phyloP scores from a whole-genome alignment of 208 protist species.

The Leishmania mexicana region DNA sequence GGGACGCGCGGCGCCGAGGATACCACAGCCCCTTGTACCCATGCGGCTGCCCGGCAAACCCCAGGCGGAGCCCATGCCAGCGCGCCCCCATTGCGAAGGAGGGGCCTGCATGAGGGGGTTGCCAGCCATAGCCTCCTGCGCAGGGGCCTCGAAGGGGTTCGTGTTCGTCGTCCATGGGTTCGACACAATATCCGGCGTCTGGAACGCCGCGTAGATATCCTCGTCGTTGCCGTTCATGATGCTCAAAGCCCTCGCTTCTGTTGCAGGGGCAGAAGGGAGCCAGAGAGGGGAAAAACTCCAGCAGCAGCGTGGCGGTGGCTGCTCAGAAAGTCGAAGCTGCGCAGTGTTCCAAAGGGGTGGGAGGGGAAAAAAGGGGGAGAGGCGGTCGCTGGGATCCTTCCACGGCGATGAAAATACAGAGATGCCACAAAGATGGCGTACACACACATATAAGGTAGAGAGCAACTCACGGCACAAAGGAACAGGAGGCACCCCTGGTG shows the following conservation, averaged over 20 bases:
- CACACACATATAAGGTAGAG: no score
- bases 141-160: constrained; percentile 44
- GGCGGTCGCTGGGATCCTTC: background rate
- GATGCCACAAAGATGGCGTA: background rate
- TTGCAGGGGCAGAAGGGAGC: no score
- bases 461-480: background rate
- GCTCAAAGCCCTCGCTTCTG: background rate
- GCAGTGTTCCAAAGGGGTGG: background rate
- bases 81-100: constrained; percentile 79
- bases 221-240: constrained; percentile 46
- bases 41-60: constrained; percentile 68
- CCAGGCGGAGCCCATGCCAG: constrained; percentile 68
- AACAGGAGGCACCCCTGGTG: background rate
- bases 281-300: background rate
- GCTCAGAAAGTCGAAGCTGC: background rate
- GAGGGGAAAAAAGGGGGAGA: background rate
- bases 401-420: background rate
- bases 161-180: constrained; percentile 46
- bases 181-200: constrained; percentile 44
- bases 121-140: constrained; percentile 28
- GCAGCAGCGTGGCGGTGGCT: background rate
- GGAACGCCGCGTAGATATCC: constrained; percentile 82
- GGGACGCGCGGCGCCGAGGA: constrained; percentile 66
- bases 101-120: constrained; percentile 84
- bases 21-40: constrained; percentile 63